Evolutionary conservation across 2,329 filamentous ascomycete species (phyloP).

Genomic region (Hypoxylon sp.): DNA sequence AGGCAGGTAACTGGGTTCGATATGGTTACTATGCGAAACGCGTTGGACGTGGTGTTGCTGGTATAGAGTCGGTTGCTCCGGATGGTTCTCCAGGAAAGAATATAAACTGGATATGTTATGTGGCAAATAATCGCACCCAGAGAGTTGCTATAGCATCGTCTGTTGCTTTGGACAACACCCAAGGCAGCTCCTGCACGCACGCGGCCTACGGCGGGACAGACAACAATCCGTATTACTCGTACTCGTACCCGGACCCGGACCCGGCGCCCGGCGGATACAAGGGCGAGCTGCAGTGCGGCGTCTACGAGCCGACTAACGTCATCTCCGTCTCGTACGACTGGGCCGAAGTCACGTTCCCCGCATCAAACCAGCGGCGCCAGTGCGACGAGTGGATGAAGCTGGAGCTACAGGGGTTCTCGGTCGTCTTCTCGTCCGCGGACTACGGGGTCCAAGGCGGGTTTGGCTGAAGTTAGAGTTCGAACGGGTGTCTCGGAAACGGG

Average conservation of each 20-base stretch:
- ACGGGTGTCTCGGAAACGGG: neutral
- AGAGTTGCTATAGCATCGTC: neutral
- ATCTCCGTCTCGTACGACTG: slow-evolving; percentile 64
- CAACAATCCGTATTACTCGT: slow-evolving; percentile 49
- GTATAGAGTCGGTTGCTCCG: neutral
- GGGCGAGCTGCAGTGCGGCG: slow-evolving; percentile 51
- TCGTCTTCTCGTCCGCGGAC: slow-evolving; percentile 11
- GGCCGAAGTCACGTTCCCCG: slow-evolving; percentile 55
- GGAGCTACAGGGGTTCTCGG: slow-evolving; percentile 1
- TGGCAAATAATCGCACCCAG: neutral
- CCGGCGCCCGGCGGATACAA: slow-evolving; percentile 61
- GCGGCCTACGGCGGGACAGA: slow-evolving; percentile 61
- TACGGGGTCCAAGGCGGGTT: neutral
- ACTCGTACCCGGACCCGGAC: slow-evolving; percentile 56
- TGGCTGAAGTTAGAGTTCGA: neutral
- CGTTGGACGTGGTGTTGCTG: neutral
- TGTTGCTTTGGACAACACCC: neutral
- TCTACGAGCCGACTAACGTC: slow-evolving; percentile 63
- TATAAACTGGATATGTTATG: neutral
- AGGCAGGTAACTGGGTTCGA: neutral
- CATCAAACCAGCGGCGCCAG: slow-evolving; percentile 60
- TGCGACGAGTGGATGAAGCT: slow-evolving; percentile 61
- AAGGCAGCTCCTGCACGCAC: slow-evolving; percentile 52
- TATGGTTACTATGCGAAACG: neutral
- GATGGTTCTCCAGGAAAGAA: neutral